Evolutionary conservation across 2,329 filamentous ascomycete species (phyloP).

Genomic region (Venturia asperata): DNA sequence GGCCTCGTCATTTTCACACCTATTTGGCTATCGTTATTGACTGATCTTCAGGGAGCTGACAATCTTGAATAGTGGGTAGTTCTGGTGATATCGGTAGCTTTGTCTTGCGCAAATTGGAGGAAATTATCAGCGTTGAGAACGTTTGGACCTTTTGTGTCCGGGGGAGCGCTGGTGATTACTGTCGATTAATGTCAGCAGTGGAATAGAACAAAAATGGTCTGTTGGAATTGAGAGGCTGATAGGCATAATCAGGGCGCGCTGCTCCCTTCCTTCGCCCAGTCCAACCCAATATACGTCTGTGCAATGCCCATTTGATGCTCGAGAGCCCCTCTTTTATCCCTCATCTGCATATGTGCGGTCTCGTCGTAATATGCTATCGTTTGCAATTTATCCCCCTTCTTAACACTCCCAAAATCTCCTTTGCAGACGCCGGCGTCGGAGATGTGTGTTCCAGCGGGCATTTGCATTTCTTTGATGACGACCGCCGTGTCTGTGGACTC

Average conservation of each 20-base stretch:
- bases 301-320: constrained; percentile 15
- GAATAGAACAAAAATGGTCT: too few species aligned
- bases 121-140: too few species aligned
- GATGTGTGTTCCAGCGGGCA: constrained; percentile 17
- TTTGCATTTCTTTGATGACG: constrained; percentile 1
- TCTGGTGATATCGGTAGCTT: too few species aligned
- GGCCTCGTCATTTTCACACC: neutral
- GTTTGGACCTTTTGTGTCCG: too few species aligned
- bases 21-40: neutral
- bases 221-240: neutral
- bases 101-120: too few species aligned
- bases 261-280: neutral
- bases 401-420: constrained; percentile 14
- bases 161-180: too few species aligned
- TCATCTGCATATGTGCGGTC: constrained; percentile 14
- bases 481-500: neutral
- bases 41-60: neutral
- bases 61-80: too few species aligned
- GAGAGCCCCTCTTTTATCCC: neutral
- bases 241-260: neutral
- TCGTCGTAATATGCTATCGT: constrained; percentile 15
- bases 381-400: constrained; percentile 5
- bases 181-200: too few species aligned
- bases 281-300: neutral
- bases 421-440: constrained; percentile 19